Base-by-base conservation (phyloP, 2,329 filamentous ascomycete genomes). In the Botrytis fabae region DNA sequence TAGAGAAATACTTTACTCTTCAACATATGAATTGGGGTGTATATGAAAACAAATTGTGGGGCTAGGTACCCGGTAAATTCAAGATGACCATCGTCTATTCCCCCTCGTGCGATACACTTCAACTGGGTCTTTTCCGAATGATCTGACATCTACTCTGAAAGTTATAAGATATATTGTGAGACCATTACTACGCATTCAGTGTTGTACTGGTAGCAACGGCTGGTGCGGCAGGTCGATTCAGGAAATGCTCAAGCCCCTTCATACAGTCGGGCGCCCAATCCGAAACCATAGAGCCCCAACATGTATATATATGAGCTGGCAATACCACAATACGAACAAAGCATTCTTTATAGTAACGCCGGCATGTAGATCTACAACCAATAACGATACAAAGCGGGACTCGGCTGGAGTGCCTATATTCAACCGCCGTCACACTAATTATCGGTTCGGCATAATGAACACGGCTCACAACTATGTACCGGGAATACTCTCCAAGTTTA, bases 401-500 rank as follows among this genome's bases (percentile, higher is more conserved):
- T 57, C 48, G 35, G 65, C 48, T 68, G 35, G 28, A 57, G 25
- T 42, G 48, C 65, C 65, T 68, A 54, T 32, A 42, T n/a, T 68
- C 48, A 57, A 48, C 48, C 25, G 35, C 65, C 48, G 65, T 68
- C 57, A 68, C 65, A 42, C 65, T 57, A 68, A 22, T 54, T 16
- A 42, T 68, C 46, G 64, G 32, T 22, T 54, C 46, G 64, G 64
- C 46, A 54, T 54, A 40, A 68, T 54, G 35, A 54, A 28, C 46
- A 46, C 64, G 64, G 64, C 64, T 68, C 44, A 51, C 63, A 66
- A 38, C 63, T 66, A 66, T 51, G 63, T 66, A 51, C 63, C 63
- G 63, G 63, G 12, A n/a, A 20, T 66, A 18, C 22, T 22, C 44
- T n/a, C 44, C 44, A 38, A 51, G 44, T 25, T 48, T 32, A 8